Evolutionary conservation across 179 eudicot species (phyloP), one percentile per base, ranked within the genome.

Genomic region (Beta corolliflora): DNA sequence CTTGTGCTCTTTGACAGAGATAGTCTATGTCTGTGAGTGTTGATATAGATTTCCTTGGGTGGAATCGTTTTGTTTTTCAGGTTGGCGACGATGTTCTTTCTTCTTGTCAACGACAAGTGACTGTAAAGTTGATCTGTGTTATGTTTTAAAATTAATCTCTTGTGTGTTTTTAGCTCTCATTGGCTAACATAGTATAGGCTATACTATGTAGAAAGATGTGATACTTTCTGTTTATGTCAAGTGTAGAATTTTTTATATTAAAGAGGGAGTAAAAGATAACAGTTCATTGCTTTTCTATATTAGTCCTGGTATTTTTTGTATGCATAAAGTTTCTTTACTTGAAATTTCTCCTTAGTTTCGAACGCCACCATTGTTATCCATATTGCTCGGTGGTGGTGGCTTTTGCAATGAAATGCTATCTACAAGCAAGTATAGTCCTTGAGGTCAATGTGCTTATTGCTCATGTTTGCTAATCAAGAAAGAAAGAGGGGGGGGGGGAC

Each of bases 21-120:
- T 45, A 46, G 69, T 59, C n/a, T 9, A 3, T 72, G 59, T 68
- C 16, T 15, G 59, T 71, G 58, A 55, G 78, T 78, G 13, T 67
- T n/a, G 58, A 48, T 63, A 3, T 75, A 9, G 25, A 15, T 31
- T 68, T 81, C 59, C 36, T 5, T 18, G 60, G 64, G 31, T 9
- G 64, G 41, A 71, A 15, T 21, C 66, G 58, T 45, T 36, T 7
- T 44, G 19, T 44, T 67, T 67, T 50, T 10, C 29, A 25, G 29
- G 44, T 69, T 54, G 53, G 55, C 36, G 11, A 11, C 11, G 63
- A 50, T 36, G 31, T 6, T 58, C 18, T 64, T 36, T 67, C 23
- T 67, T 29, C 12, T 66, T 66, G 46, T 66, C 71, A 36, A 13
- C 46, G 36, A 13, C 9, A 18, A 44, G 36, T 41, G 50, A 60